A percentile compares a stretch with the other conserved stretches of the same genome.
Conservation (phyloP, 371 early-diverging fungal species). For the Dichotomocladium elegans region DNA sequence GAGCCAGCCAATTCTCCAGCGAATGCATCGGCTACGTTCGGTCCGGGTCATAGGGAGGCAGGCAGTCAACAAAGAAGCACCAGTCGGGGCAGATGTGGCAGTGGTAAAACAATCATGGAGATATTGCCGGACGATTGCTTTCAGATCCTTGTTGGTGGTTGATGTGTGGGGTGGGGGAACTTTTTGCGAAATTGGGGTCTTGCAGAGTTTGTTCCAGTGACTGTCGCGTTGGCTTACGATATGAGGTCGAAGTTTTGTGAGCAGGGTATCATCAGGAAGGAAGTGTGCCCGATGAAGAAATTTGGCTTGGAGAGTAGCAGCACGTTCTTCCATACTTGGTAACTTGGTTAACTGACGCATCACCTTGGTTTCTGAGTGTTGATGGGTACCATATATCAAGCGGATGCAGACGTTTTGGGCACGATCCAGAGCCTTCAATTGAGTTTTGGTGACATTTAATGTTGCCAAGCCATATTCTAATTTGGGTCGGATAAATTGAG, state of each 20-base stretch:
- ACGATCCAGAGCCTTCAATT: background rate
- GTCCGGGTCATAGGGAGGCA: background rate
- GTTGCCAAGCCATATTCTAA: constrained; percentile 8
- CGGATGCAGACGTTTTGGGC: constrained; percentile 13
- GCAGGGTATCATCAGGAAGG: constrained; percentile 8
- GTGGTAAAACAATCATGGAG: no score
- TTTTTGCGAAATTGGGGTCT: background rate
- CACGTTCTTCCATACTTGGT: background rate
- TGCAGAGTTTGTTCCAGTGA: background rate
- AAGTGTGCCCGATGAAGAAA: background rate
- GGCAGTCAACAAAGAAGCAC: no score
- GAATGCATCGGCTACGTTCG: constrained; percentile 2
- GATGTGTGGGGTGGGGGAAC: no score
- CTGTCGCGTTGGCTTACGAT: background rate
- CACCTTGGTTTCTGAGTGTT: constrained; percentile 4
- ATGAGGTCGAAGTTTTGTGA: background rate
- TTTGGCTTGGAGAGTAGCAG: background rate
- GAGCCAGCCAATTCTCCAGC: background rate
- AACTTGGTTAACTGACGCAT: constrained; percentile 2
- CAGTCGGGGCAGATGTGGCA: no score
- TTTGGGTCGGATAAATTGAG: constrained; percentile 1
- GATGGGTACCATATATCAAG: constrained; percentile 9
- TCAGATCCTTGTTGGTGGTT: no score
- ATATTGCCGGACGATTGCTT: no score
- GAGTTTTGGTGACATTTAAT: background rate